Conservation (phyloP, 2,329 filamentous ascomycete genomes). For the Fusarium sororula region DNA sequence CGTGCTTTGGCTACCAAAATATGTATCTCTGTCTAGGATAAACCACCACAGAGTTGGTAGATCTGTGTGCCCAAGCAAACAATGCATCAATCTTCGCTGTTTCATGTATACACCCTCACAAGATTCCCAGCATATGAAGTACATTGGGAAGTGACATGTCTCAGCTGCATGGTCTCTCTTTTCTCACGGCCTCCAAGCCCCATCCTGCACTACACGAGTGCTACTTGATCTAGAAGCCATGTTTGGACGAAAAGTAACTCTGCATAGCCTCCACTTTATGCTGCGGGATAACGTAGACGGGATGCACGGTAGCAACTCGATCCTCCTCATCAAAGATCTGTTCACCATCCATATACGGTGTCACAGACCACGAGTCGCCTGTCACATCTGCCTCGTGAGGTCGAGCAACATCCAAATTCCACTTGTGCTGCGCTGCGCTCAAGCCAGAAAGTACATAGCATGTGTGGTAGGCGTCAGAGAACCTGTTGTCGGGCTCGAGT, state of each 20-base stretch:
- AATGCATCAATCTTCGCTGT: neutral
- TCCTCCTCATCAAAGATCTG: constrained; percentile 78
- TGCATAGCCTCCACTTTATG: constrained; percentile 71
- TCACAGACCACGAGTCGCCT: constrained; percentile 56
- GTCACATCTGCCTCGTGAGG: constrained; percentile 46
- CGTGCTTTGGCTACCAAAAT: constrained; percentile 27
- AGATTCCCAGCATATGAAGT: neutral
- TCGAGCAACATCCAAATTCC: constrained; percentile 55
- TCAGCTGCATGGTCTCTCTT: constrained; percentile 12
- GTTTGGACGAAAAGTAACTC: constrained; percentile 69
- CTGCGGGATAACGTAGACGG: constrained; percentile 85
- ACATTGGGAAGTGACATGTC: neutral
- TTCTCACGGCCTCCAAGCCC: constrained; percentile 4
- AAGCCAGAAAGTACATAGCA: constrained; percentile 91
- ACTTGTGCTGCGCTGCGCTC: constrained; percentile 80
- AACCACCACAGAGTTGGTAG: constrained; percentile 4
- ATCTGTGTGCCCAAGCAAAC: constrained; percentile 12
- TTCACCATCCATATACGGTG: constrained; percentile 61
- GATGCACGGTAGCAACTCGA: constrained; percentile 76
- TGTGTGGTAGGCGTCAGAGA: constrained; percentile 89
- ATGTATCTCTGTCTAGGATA: constrained; percentile 1
- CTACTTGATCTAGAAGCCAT: constrained; percentile 59
- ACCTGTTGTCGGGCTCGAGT: constrained; percentile 55
- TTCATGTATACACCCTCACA: neutral
- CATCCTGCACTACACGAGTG: neutral